phyloP scores from a whole-genome alignment of 805 yeast genomes.

The Blastobotrys attinorum region DNA sequence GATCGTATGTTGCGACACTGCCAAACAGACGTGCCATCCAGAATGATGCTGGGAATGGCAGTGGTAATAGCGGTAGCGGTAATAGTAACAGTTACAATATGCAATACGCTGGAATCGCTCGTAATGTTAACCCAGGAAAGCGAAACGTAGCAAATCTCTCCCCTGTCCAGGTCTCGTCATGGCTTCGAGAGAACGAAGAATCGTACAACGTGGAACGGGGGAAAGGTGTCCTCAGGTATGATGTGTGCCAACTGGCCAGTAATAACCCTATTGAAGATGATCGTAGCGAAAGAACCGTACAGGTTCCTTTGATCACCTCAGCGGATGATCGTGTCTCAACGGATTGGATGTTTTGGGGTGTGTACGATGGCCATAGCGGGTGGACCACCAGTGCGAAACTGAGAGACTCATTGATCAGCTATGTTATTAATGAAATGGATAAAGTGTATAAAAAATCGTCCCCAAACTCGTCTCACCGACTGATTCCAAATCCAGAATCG shows the following conservation, averaged over 20 bases:
- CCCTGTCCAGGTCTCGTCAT: constrained; percentile 57
- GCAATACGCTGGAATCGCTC: too few relatives aligned
- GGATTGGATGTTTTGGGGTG: constrained; percentile 94
- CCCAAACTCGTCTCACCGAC: constrained; percentile 35
- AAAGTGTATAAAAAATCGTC: constrained; percentile 46
- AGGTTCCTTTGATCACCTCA: constrained; percentile 40
- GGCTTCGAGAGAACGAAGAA: constrained; percentile 68
- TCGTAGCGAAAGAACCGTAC: constrained; percentile 69
- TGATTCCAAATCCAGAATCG: constrained; percentile 57
- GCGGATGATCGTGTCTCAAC: constrained; percentile 6
- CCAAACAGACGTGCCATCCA: background rate
- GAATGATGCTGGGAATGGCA: background rate
- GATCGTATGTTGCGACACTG: background rate
- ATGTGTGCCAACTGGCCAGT: constrained; percentile 80
- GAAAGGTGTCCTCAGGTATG: constrained; percentile 82
- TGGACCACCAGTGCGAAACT: constrained; percentile 87
- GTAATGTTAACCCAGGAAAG: background rate
- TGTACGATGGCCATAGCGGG: constrained; percentile 96
- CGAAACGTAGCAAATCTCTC: constrained; percentile 10
- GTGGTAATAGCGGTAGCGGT: too few relatives aligned
- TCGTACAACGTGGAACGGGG: constrained; percentile 74
- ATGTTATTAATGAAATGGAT: constrained; percentile 71
- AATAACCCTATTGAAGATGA: constrained; percentile 95
- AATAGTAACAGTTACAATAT: too few relatives aligned
- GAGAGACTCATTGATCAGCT: constrained; percentile 67